phyloP scores from a whole-genome alignment of 2,329 filamentous ascomycete species.

The Westerdykella aurantiaca region DNA sequence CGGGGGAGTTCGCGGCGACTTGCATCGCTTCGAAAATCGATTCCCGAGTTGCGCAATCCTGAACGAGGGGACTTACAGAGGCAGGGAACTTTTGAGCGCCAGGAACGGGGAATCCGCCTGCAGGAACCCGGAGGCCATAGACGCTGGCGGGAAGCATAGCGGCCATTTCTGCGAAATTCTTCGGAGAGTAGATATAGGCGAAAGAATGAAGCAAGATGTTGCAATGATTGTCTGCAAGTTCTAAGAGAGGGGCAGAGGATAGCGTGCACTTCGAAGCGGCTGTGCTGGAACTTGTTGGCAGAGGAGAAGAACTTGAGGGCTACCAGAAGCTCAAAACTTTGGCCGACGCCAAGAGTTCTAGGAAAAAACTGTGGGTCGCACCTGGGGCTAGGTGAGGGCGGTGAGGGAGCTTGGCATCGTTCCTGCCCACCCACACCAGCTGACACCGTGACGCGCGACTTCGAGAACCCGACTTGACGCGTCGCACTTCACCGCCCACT shows the following conservation, averaged over 20 bases:
- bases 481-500: slow-evolving; percentile 5
- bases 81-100: slow-evolving; percentile 70
- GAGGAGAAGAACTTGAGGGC: slow-evolving; percentile 10
- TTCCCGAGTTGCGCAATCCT: not conserved
- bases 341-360: slow-evolving; percentile 15
- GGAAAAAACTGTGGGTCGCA: slow-evolving; percentile 6
- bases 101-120: slow-evolving; percentile 75
- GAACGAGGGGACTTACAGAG: slow-evolving; percentile 58
- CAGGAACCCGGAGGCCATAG: slow-evolving; percentile 87
- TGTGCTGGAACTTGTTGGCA: slow-evolving; percentile 7
- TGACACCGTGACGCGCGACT: slow-evolving; percentile 11
- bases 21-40: no score
- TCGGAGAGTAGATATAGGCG: slow-evolving; percentile 6
- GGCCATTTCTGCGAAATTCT: slow-evolving; percentile 25
- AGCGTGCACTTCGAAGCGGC: slow-evolving; percentile 17
- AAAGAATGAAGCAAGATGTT: not conserved
- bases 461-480: slow-evolving; percentile 1
- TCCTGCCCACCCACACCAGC: slow-evolving; percentile 17
- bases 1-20: no score
- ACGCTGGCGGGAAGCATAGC: slow-evolving; percentile 61
- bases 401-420: no score
- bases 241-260: not conserved
- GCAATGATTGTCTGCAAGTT: not conserved
- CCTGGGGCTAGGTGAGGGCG: not conserved
- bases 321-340: slow-evolving; percentile 17